Evolutionary conservation across 2,329 filamentous ascomycete species (phyloP).

Genomic region (Colletotrichum caudatum): DNA sequence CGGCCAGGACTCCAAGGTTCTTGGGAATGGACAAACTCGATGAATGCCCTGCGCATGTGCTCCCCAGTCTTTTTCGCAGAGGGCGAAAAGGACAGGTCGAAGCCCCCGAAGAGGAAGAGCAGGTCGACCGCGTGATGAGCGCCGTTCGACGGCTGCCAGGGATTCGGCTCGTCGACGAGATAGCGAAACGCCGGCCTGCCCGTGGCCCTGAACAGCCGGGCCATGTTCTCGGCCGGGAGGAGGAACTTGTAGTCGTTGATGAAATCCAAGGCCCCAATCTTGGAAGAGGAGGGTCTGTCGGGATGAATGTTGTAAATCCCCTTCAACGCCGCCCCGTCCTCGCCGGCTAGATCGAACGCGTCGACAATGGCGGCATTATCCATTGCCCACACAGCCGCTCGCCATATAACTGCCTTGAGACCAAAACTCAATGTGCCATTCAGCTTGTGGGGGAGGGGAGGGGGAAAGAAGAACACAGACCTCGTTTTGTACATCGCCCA

Average conservation of each 20-base stretch:
- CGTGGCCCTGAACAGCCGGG: slow-evolving; percentile 35
- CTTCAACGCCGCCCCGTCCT: slow-evolving; percentile 50
- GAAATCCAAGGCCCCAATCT: slow-evolving; percentile 55
- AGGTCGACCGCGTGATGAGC: slow-evolving; percentile 62
- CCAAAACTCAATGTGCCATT: background rate
- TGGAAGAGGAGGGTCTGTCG: slow-evolving; percentile 54
- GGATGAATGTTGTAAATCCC: slow-evolving; percentile 56
- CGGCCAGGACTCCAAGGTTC: slow-evolving; percentile 51
- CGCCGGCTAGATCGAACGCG: slow-evolving; percentile 48
- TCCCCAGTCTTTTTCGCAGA: slow-evolving; percentile 50
- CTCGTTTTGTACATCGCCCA: slow-evolving; percentile 59
- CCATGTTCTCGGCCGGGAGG: slow-evolving; percentile 45
- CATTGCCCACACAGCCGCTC: slow-evolving; percentile 55
- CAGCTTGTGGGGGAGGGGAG: no score
- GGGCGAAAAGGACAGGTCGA: slow-evolving; percentile 52
- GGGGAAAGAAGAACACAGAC: slow-evolving; percentile 43
- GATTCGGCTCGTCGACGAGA: slow-evolving; percentile 59
- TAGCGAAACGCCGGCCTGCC: slow-evolving; percentile 53
- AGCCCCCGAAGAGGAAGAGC: slow-evolving; percentile 56
- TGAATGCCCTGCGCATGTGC: slow-evolving; percentile 56
- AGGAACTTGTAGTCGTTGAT: slow-evolving; percentile 51
- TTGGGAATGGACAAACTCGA: slow-evolving; percentile 52
- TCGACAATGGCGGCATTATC: slow-evolving; percentile 50
- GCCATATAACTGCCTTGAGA: slow-evolving; percentile 57
- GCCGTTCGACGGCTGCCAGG: slow-evolving; percentile 59